Conservation (phyloP, 176 grass and related monocot species). For the Metroxylon sagu region DNA sequence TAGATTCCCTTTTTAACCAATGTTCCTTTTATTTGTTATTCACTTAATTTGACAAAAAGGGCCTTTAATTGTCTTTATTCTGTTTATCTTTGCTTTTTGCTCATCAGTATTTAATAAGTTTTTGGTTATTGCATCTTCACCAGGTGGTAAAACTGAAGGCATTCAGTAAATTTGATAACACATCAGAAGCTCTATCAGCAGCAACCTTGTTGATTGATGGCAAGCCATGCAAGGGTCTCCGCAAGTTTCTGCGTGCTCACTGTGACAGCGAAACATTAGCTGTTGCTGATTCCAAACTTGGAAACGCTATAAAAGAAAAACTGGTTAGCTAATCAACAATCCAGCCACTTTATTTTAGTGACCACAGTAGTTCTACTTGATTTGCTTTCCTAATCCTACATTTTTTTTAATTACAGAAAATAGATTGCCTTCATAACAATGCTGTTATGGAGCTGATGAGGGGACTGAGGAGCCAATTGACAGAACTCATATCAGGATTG, state of each 20-base stretch:
- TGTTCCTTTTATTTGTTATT: too few species aligned
- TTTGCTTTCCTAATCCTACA: not conserved
- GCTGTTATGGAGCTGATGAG: constrained; percentile 94
- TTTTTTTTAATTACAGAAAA: constrained; percentile 48
- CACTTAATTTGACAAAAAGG: too few species aligned
- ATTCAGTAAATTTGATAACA: constrained; percentile 95
- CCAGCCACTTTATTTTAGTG: not conserved
- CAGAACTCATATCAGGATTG: constrained; percentile 75
- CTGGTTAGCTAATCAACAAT: constrained; percentile 28
- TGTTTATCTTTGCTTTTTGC: not conserved
- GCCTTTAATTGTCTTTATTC: too few species aligned
- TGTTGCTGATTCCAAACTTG: constrained; percentile 88
- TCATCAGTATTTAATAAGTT: not conserved
- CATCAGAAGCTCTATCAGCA: constrained; percentile 75
- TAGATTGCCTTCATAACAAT: constrained; percentile 75
- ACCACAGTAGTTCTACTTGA: not conserved
- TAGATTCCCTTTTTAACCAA: too few species aligned
- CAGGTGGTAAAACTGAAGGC: constrained; percentile 94
- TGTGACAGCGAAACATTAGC: constrained; percentile 80
- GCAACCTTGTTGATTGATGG: constrained; percentile 81
- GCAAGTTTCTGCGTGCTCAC: constrained; percentile 73
- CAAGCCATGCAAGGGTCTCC: constrained; percentile 83
- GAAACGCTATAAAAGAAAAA: constrained; percentile 79
- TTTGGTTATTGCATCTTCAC: constrained; percentile 1
- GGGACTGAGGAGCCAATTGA: constrained; percentile 67